Percentiles rank a stretch among this genome's conserved stretches.
These are phyloP conservation scores for Diospyros kaki DNA, from an alignment of 148 eudicot genomes.

Conservation along the genomic window DNA sequence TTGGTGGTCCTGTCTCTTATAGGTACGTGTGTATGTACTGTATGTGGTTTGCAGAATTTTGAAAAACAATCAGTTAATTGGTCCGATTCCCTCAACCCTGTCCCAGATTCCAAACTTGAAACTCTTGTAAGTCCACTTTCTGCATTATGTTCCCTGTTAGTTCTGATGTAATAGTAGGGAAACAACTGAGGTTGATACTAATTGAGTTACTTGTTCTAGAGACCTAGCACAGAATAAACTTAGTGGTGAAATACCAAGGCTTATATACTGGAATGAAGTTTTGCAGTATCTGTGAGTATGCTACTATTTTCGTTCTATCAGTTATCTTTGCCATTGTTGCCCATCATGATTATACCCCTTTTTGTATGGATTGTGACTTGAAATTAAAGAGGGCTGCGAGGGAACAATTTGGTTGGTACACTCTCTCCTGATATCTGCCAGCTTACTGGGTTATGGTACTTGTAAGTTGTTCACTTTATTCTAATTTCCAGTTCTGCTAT, in stretches of 20 bases:
- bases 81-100: conserved; percentile 95
- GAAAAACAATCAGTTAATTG: conserved; percentile 84
- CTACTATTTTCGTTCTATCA: neutral
- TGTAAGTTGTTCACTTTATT: conserved; percentile 52
- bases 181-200: neutral
- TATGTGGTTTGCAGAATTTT: conserved; percentile 47
- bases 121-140: conserved; percentile 47
- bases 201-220: conserved; percentile 29
- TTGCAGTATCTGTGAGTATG: conserved; percentile 82
- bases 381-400: conserved; percentile 69
- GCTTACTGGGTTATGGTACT: conserved; percentile 97
- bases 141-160: neutral
- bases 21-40: neutral
- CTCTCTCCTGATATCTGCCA: conserved; percentile 96
- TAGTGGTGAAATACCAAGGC: conserved; percentile 95
- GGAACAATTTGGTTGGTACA: conserved; percentile 73
- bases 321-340: neutral
- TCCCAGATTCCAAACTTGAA: conserved; percentile 95
- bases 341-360: neutral
- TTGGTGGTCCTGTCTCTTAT: neutral
- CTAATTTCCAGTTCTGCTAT: neutral
- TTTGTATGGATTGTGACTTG: neutral
- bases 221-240: conserved; percentile 91
- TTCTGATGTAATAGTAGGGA: neutral
- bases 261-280: conserved; percentile 97